Conservation (phyloP, 106 monocot genomes). For the Dactylorhiza incarnata region DNA sequence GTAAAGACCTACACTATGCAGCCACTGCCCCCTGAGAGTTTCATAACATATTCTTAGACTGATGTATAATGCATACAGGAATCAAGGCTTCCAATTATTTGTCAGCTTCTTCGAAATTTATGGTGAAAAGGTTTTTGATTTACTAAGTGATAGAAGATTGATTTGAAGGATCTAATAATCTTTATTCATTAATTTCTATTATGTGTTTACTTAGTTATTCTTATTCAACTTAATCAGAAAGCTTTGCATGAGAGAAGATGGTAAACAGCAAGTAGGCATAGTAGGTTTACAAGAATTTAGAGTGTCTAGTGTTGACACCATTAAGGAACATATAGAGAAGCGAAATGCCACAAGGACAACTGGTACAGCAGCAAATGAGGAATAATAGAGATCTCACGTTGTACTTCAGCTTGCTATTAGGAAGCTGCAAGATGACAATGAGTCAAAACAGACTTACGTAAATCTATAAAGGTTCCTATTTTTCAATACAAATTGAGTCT, state of each 20-base stretch:
- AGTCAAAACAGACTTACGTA: constrained; percentile 88
- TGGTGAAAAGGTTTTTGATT: constrained; percentile 93
- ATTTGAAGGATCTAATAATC: not conserved
- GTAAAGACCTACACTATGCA: constrained; percentile 99
- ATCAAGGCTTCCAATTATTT: constrained; percentile 85
- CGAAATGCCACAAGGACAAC: constrained; percentile 94
- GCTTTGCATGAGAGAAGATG: constrained; percentile 97
- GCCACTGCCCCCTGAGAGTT: constrained; percentile 82
- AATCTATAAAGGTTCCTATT: not conserved
- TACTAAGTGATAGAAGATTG: constrained; percentile 86
- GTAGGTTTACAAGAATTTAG: constrained; percentile 85
- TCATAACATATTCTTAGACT: constrained; percentile 83
- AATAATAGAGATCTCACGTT: constrained; percentile 96
- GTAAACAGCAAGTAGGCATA: constrained; percentile 96
- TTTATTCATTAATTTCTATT: not conserved
- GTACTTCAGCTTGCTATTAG: constrained; percentile 98
- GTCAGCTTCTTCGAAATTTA: constrained; percentile 99
- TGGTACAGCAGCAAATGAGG: constrained; percentile 95
- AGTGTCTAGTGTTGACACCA: constrained; percentile 71
- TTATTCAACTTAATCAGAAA: constrained; percentile 43
- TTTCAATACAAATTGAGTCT: not conserved
- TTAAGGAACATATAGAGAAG: constrained; percentile 80
- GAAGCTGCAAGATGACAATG: constrained; percentile 56
- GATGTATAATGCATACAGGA: constrained; percentile 73
- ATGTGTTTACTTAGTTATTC: not conserved